Evolutionary conservation across 805 yeast genomes (phyloP).

Genomic region (Metschnikowia cubensis): DNA sequence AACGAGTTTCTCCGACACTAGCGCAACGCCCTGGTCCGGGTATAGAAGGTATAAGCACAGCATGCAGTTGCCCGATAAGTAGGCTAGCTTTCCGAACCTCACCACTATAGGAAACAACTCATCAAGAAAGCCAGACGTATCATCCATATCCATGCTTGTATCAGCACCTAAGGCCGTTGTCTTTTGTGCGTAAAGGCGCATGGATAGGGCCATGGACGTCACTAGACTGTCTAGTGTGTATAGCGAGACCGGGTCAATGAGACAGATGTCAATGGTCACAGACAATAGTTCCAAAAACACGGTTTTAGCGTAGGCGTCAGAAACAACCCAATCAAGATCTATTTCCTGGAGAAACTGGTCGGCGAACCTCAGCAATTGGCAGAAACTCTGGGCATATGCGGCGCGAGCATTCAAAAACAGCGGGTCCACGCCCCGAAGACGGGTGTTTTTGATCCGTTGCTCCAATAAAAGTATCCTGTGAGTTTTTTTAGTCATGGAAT

Average conservation of each 20-base stretch:
- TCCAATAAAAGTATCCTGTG: background rate
- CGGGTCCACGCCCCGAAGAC: conserved; percentile 1
- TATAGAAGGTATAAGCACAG: conserved; percentile 8
- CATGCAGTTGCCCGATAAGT: conserved; percentile 8
- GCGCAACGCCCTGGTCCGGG: background rate
- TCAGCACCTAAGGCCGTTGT: no score
- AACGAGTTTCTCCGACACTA: conserved; percentile 8
- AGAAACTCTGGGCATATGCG: conserved; percentile 2
- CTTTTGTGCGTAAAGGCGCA: background rate
- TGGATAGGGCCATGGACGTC: background rate
- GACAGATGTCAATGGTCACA: background rate
- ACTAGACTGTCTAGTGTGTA: background rate
- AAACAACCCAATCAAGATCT: background rate
- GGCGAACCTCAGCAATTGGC: background rate
- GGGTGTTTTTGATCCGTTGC: background rate
- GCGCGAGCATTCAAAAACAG: conserved; percentile 1
- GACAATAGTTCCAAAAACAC: background rate
- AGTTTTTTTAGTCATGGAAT: background rate
- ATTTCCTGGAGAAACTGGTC: background rate
- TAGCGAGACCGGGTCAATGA: conserved; percentile 1
- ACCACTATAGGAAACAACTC: conserved; percentile 5
- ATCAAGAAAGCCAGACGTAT: background rate
- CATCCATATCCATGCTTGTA: background rate
- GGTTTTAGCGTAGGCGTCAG: background rate
- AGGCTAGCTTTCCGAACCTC: conserved; percentile 4